Conservation (phyloP, 495 filamentous ascomycete genomes). For the Aspergillus sparsus region DNA sequence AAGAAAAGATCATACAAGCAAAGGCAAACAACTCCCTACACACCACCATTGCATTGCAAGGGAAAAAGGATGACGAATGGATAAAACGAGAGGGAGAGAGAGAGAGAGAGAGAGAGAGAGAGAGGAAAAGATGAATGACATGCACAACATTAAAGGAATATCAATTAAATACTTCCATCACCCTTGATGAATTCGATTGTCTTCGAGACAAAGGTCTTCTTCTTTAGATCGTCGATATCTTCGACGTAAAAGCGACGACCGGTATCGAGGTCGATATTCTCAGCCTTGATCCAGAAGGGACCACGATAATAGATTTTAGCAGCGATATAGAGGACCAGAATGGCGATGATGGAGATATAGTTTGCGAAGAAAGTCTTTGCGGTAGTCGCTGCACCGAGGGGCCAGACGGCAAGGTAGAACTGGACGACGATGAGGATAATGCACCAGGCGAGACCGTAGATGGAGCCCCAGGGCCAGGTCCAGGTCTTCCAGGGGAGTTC, state of each 20-base stretch:
- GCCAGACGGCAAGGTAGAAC: constrained; percentile 33
- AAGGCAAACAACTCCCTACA: no score
- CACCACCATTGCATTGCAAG: no score
- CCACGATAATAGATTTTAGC: constrained; percentile 29
- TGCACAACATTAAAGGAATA: no score
- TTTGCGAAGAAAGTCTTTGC: constrained; percentile 35
- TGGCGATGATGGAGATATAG: constrained; percentile 27
- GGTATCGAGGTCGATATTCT: constrained; percentile 31
- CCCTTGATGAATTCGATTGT: constrained; percentile 5
- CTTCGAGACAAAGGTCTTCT: neutral
- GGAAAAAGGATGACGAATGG: no score
- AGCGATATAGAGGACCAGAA: constrained; percentile 26
- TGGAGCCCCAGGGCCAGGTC: constrained; percentile 30
- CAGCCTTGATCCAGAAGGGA: constrained; percentile 31
- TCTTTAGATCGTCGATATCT: constrained; percentile 1
- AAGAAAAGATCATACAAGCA: no score
- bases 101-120: no score
- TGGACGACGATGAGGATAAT: constrained; percentile 29
- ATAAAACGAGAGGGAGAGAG: no score
- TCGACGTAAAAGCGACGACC: constrained; percentile 2
- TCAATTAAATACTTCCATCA: neutral
- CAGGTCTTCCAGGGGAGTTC: constrained; percentile 66
- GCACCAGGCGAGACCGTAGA: constrained; percentile 31
- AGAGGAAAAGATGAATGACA: no score
- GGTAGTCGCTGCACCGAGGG: constrained; percentile 14